phyloP scores from a whole-genome alignment of 2,329 filamentous ascomycete genomes.

The Ophiocordyceps unilateralis region DNA sequence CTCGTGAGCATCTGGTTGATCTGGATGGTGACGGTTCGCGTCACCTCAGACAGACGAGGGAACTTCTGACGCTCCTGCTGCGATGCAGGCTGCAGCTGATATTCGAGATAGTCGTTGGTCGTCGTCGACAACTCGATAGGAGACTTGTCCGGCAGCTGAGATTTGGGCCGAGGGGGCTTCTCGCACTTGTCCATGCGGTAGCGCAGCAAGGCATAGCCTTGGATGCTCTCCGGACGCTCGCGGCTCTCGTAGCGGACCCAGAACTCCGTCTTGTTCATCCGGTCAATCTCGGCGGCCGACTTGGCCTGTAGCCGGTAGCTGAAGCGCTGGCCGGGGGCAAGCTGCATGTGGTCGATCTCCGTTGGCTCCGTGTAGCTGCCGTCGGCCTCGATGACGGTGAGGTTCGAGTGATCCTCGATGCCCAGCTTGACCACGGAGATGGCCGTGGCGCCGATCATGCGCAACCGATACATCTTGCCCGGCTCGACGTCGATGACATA shows the following conservation, averaged over 20 bases:
- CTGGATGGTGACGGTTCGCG: slow-evolving; percentile 28
- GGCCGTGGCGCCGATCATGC: slow-evolving; percentile 39
- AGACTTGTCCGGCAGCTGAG: slow-evolving; percentile 2
- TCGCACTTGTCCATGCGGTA: slow-evolving; percentile 1
- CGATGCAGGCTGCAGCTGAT: slow-evolving; percentile 20
- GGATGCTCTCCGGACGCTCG: slow-evolving; percentile 22
- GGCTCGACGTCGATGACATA: slow-evolving; percentile 40
- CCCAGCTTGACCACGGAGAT: slow-evolving; percentile 36
- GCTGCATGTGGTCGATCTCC: slow-evolving; percentile 30
- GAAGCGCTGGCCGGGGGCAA: slow-evolving; percentile 43
- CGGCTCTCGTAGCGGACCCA: slow-evolving; percentile 31
- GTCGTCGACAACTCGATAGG: slow-evolving; percentile 16
- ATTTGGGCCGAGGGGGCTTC: not conserved
- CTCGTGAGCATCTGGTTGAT: slow-evolving; percentile 20
- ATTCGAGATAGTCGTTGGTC: slow-evolving; percentile 24
- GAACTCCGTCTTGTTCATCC: slow-evolving; percentile 15
- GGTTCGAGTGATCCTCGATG: slow-evolving; percentile 35
- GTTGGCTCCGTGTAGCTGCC: slow-evolving; percentile 33
- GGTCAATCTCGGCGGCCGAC: slow-evolving; percentile 21
- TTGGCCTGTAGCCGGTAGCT: slow-evolving; percentile 38
- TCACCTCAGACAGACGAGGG: slow-evolving; percentile 27
- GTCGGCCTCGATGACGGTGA: slow-evolving; percentile 44
- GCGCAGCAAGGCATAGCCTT: slow-evolving; percentile 1
- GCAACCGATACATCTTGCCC: slow-evolving; percentile 40
- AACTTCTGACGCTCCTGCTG: slow-evolving; percentile 9